Evolutionary conservation across 2,329 filamentous ascomycete species (phyloP), one percentile per base, ranked within the genome.

Genomic region (Aspergillus phoenicis): DNA sequence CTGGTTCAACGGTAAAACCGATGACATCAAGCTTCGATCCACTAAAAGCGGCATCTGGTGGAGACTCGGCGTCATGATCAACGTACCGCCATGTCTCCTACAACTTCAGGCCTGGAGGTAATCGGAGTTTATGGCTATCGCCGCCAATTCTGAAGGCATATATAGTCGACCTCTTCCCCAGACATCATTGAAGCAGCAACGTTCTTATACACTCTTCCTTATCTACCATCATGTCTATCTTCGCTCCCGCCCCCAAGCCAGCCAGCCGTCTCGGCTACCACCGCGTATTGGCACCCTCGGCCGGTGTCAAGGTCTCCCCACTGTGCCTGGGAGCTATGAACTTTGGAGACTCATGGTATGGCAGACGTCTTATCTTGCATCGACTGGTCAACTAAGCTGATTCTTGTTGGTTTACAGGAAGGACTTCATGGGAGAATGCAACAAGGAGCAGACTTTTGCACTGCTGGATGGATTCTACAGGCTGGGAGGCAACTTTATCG

Each of bases 401-500:
- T 28, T 24, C 11, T 15, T 7, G 20, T 20, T 2, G 33, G 4
- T 36, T 13, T 43, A 5, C 41, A 45, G 59, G 59, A 53, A 17
- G 11, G 13, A 10, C 11, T 28, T 39, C 52, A 84, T 91, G 83
- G 89, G 89, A 39, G 80, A 81, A 28, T 89, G 87, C 71, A 81
- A 84, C 70, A 85, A 90, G 71, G 78, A 84, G 48, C 82, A 81
- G 0, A 79, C 84, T 1, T 87, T 89, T 64, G 76, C 80, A 20
- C 85, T 91, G 33, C 80, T 91, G 7, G 88, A 91, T 69, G 84
- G 82, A 67, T 91, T 85, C 75, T 85, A 83, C 61, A 80, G 82
- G 1, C 81, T 85, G 0, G 87, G 87, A 7, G 88, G 89, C 22
- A 91, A 91, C 75, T 91, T 91, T 73, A 86, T 91, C 69, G 89